A percentile compares a stretch with the other conserved stretches of the same genome.
phyloP scores from a whole-genome alignment of 2,329 filamentous ascomycete genomes.

The Nemania serpens region DNA sequence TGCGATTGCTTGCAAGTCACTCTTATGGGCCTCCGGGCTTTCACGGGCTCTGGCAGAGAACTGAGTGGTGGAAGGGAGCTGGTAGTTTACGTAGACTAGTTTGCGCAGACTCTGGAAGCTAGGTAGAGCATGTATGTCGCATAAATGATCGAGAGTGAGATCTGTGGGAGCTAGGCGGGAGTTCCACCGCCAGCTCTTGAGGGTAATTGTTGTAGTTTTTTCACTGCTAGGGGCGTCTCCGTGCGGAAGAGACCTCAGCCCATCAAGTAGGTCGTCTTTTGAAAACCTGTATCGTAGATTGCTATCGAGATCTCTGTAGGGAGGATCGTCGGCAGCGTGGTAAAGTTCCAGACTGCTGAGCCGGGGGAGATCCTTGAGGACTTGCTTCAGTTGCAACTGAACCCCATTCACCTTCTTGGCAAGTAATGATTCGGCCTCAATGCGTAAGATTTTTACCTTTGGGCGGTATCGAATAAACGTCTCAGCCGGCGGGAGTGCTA shows the following conservation, averaged over 20 bases:
- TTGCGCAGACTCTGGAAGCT: constrained; percentile 62
- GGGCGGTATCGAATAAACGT: constrained; percentile 67
- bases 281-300: constrained; percentile 71
- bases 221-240: constrained; percentile 48
- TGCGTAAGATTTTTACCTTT: constrained; percentile 71
- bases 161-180: constrained; percentile 55
- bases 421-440: constrained; percentile 62
- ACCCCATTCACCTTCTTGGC: constrained; percentile 29
- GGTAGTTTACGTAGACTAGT: constrained; percentile 67
- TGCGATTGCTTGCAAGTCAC: constrained; percentile 40
- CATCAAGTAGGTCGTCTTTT: constrained; percentile 62
- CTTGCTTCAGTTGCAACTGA: constrained; percentile 55
- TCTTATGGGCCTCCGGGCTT: constrained; percentile 35
- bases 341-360: constrained; percentile 73
- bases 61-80: constrained; percentile 52
- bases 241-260: constrained; percentile 57
- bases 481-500: constrained; percentile 46
- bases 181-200: constrained; percentile 67
- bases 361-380: constrained; percentile 69
- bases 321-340: constrained; percentile 69
- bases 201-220: constrained; percentile 42
- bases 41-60: constrained; percentile 27
- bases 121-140: constrained; percentile 56
- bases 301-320: constrained; percentile 63
- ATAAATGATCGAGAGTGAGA: constrained; percentile 54